phyloP scores from a whole-genome alignment of 2,329 filamentous ascomycete genomes.

The Cladorrhinum sp. region DNA sequence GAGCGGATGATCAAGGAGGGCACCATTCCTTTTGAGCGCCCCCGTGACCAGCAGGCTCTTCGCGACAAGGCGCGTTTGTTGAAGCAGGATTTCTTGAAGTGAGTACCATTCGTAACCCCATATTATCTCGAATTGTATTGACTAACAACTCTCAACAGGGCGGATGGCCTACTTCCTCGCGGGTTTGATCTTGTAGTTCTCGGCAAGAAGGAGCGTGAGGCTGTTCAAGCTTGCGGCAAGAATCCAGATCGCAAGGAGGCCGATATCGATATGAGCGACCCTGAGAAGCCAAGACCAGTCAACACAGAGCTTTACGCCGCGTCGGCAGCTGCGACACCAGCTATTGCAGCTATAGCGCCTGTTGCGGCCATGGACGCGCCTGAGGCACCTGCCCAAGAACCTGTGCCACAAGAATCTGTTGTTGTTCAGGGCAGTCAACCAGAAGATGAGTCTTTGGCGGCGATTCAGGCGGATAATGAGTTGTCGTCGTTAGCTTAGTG shows the following conservation, averaged over 20 bases:
- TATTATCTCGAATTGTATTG: not conserved
- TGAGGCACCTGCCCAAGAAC: not conserved
- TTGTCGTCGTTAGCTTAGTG: not conserved
- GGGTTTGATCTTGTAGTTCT: conserved; percentile 51
- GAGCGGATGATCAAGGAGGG: conserved; percentile 31
- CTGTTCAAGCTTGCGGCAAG: conserved; percentile 41
- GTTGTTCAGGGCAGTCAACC: conserved; percentile 4
- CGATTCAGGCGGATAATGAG: not conserved
- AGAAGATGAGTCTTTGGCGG: not conserved
- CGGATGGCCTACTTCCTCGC: conserved; percentile 43
- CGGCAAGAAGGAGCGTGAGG: conserved; percentile 47
- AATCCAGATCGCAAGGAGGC: conserved; percentile 49
- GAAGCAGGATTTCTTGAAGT: conserved; percentile 52
- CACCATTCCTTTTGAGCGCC: conserved; percentile 38
- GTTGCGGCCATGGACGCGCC: not conserved
- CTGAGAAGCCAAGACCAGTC: conserved; percentile 34
- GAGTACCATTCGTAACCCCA: conserved; percentile 17
- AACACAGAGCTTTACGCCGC: conserved; percentile 33
- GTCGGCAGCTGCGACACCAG: not conserved
- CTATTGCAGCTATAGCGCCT: not conserved
- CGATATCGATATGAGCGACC: conserved; percentile 38
- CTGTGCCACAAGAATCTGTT: not conserved
- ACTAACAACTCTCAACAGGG: conserved; percentile 25
- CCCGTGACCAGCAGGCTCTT: conserved; percentile 53
- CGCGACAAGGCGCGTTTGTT: conserved; percentile 58